Base-by-base conservation (phyloP, 2,329 filamentous ascomycete species). In the Fusarium camptoceras region DNA sequence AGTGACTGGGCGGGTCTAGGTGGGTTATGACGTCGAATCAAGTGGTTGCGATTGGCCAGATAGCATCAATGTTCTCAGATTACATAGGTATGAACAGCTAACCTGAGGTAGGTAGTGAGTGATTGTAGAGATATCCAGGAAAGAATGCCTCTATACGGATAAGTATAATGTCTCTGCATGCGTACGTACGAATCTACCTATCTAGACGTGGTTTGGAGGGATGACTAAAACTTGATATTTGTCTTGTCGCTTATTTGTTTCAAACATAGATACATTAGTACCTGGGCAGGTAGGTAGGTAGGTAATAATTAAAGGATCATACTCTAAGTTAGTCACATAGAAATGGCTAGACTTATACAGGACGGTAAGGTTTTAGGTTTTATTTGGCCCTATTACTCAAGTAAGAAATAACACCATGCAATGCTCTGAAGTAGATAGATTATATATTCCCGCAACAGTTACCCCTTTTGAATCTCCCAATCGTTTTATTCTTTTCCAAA, bases 21-120 rank as follows among this genome's bases (percentile, higher is more conserved):
- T 62, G 70, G 70, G 10, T 42, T 43, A 75, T 74, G 73, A 74
- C 73, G 73, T 74, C 73, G 70, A 55, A 42, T 11, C 4, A 14
- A 20, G 28, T 14, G 47, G 51, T 20, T 20, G 22, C 67, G 55
- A 74, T 74, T 74, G 72, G 70, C 28, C 8, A 30, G 30, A 12
- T 30, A 44, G 22, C 53, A 54, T 55, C 39, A 41, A 48, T 34
- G 55, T 49, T 46, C 51, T 63, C 47, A 27, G 60, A 61, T 59
- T 37, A n/a, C n/a, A n/a, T n/a, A 56, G 59, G 48, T 30, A 59
- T 46, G 22, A 51, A 24, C 22, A 51, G 25, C 18, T 8, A 6
- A 10, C n/a, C 18, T 37, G n/a, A 37, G 34, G 34, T 12, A 8
- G 16, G 30, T 31, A 31, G 7, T 18, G n/a, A 34, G 34, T 37